Evolutionary conservation across 345 rosid genomes (phyloP).

Genomic region (Melastoma malabathricum): DNA sequence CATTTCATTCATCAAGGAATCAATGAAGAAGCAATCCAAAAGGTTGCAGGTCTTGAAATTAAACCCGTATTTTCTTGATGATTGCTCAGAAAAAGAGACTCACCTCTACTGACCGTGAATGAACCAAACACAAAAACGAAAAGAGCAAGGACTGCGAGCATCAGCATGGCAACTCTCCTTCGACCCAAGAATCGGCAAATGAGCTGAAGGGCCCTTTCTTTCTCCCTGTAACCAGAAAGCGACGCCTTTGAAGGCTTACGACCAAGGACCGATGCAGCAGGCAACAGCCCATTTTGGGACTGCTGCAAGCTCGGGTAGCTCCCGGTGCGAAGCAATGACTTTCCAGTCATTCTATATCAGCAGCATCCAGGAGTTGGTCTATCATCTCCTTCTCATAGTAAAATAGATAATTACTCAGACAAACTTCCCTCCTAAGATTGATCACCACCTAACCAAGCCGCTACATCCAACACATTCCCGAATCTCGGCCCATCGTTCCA

Average conservation of each 20-base stretch:
- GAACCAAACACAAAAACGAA: constrained; percentile 66
- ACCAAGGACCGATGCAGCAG: constrained; percentile 11
- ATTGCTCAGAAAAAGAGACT: neutral
- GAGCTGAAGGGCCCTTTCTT: constrained; percentile 40
- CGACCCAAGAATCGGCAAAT: constrained; percentile 44
- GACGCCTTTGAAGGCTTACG: constrained; percentile 35
- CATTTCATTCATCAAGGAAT: too few relatives aligned
- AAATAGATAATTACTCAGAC: too few relatives aligned
- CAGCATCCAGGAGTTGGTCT: constrained; percentile 22
- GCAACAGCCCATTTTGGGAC: constrained; percentile 8
- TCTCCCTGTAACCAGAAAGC: constrained; percentile 46
- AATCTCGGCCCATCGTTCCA: too few relatives aligned
- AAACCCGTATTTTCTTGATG: too few relatives aligned
- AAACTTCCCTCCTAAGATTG: too few relatives aligned
- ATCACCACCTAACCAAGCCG: too few relatives aligned
- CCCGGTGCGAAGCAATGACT: constrained; percentile 56
- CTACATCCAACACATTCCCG: too few relatives aligned
- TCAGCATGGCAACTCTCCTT: constrained; percentile 54
- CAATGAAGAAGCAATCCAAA: too few relatives aligned
- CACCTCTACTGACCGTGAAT: constrained; percentile 55
- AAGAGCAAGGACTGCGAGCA: constrained; percentile 45
- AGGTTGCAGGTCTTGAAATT: too few relatives aligned
- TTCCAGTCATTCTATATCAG: constrained; percentile 62
- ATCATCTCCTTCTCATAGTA: constrained; percentile 19
- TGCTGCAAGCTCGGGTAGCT: constrained; percentile 46